Evolutionary conservation across 1,284 basidiomycete species (phyloP).

Genomic region (Trichosporon sp.): DNA sequence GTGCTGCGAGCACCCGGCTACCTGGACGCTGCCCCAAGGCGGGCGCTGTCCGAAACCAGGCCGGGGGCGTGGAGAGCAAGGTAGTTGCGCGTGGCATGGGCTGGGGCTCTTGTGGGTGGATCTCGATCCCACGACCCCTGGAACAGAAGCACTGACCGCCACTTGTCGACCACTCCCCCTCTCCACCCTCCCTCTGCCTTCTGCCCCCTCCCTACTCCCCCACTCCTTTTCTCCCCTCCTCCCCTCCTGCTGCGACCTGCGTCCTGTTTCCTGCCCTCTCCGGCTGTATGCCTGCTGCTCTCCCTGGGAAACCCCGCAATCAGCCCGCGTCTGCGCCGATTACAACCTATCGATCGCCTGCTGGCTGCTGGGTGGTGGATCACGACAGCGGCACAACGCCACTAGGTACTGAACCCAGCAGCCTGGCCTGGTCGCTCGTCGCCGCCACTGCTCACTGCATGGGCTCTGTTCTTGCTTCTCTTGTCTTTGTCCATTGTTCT

Average conservation of each 20-base stretch:
- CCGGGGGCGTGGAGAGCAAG: not conserved
- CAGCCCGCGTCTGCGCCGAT: not conserved
- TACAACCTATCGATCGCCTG: not conserved
- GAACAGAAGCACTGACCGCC: slow-evolving; percentile 4
- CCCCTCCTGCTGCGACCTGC: not conserved
- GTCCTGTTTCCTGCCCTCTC: not conserved
- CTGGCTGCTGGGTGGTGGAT: not conserved
- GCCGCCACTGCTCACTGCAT: not conserved
- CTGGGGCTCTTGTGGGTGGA: not conserved
- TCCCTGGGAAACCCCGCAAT: not conserved
- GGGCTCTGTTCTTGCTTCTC: not conserved
- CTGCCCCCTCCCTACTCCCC: not conserved
- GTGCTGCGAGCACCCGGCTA: not conserved
- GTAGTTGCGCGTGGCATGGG: not conserved
- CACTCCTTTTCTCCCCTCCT: not conserved
- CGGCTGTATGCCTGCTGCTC: not conserved
- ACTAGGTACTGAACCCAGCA: too few species aligned
- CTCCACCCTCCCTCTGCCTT: not conserved
- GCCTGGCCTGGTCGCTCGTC: not conserved
- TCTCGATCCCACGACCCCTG: slow-evolving; percentile 1
- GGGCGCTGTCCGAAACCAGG: not conserved
- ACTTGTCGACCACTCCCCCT: not conserved
- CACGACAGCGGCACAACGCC: not conserved
- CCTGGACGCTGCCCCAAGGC: not conserved
- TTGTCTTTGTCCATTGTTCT: not conserved